phyloP scores from a whole-genome alignment of 106 monocot species.

The Dendrobium nobile region DNA sequence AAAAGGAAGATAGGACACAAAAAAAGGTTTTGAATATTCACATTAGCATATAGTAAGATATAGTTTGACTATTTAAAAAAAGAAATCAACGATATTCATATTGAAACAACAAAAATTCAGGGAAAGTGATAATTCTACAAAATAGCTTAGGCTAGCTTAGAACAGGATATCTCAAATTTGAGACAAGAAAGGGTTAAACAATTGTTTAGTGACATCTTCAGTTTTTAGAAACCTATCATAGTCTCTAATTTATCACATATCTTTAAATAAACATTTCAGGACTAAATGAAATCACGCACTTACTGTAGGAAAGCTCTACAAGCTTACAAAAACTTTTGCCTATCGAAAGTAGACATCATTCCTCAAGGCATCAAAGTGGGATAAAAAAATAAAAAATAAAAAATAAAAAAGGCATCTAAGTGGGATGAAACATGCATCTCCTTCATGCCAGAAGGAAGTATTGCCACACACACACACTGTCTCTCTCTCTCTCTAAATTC shows the following conservation, averaged over 20 bases:
- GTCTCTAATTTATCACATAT: neutral
- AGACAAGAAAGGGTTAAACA: neutral
- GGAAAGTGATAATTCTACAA: neutral
- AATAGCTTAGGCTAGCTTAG: neutral
- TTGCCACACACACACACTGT: neutral
- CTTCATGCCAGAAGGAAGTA: neutral
- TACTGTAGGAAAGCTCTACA: neutral
- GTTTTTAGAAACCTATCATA: neutral
- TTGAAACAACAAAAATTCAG: neutral
- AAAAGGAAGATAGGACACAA: neutral
- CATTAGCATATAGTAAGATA: neutral
- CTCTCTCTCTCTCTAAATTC: neutral
- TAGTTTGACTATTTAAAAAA: neutral
- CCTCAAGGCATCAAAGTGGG: neutral
- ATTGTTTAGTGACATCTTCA: neutral
- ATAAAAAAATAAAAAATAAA: no score
- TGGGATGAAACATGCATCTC: neutral
- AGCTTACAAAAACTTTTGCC: neutral
- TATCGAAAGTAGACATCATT: neutral
- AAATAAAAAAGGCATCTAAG: neutral
- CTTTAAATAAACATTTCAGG: neutral
- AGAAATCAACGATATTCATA: neutral
- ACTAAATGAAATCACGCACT: neutral
- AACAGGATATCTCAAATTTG: neutral
- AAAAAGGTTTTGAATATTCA: neutral